phyloP scores from a whole-genome alignment of 306 rosid species.

The Cajanus cajan region DNA sequence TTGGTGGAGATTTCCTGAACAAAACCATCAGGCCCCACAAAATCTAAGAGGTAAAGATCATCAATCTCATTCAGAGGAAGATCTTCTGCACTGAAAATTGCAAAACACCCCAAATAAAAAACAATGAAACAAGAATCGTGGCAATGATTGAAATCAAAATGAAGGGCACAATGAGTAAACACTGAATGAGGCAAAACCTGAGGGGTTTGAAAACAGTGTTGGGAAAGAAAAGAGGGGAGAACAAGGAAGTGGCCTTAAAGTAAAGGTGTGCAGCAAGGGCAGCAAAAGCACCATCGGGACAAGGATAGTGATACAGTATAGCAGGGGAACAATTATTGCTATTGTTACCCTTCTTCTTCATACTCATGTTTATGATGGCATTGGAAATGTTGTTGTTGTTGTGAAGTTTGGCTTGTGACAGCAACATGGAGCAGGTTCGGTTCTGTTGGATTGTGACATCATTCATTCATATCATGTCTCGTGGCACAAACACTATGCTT shows the following conservation, averaged over 20 bases:
- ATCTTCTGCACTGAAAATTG: conserved; percentile 41
- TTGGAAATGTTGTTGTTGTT: neutral
- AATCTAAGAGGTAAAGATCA: conserved; percentile 81
- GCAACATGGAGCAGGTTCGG: neutral
- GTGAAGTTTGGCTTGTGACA: neutral
- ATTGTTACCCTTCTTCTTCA: neutral
- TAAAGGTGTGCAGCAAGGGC: conserved; percentile 89
- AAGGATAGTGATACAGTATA: conserved; percentile 79
- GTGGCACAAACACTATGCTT: neutral
- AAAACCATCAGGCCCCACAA: conserved; percentile 72
- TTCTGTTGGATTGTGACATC: neutral
- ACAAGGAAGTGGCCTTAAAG: conserved; percentile 55
- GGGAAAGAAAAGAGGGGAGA: conserved; percentile 65
- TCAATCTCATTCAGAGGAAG: conserved; percentile 61
- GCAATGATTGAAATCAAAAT: neutral
- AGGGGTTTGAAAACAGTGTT: conserved; percentile 75
- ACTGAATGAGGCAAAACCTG: conserved; percentile 23
- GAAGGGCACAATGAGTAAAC: neutral
- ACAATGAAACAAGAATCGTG: neutral
- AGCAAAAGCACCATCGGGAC: conserved; percentile 89
- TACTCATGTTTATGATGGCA: neutral
- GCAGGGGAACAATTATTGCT: conserved; percentile 47
- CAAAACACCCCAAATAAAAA: neutral
- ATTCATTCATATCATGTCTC: neutral
- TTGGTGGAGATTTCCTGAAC: conserved; percentile 55